phyloP scores from a whole-genome alignment of 345 rosid genomes.

The Dovyalis caffra region DNA sequence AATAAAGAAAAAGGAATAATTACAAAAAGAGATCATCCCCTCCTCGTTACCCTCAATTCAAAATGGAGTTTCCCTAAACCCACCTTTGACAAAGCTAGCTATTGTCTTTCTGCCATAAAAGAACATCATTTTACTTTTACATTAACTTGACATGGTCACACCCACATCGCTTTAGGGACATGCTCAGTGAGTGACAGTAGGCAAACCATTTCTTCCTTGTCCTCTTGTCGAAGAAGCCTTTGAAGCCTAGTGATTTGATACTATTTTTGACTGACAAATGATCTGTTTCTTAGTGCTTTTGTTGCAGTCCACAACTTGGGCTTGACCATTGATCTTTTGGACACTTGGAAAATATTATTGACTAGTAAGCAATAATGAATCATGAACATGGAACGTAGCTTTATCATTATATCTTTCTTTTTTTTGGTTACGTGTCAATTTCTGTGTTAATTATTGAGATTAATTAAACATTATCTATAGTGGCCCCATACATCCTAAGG shows the following conservation, averaged over 20 bases:
- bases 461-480: too few relatives aligned
- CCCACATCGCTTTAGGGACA: not conserved
- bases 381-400: too few relatives aligned
- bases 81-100: constrained; percentile 7
- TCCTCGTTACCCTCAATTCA: not conserved
- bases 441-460: too few relatives aligned
- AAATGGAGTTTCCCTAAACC: not conserved
- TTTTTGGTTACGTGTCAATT: too few relatives aligned
- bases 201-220: not conserved
- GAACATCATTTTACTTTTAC: not conserved
- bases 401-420: too few relatives aligned
- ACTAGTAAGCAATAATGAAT: too few relatives aligned
- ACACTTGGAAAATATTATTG: not conserved
- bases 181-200: not conserved
- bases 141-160: not conserved
- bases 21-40: not conserved
- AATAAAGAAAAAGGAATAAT: not conserved
- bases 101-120: not conserved
- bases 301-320: not conserved
- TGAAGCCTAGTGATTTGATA: not conserved
- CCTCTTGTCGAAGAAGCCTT: not conserved
- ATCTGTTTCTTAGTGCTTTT: not conserved
- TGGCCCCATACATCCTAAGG: too few relatives aligned
- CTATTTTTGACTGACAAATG: not conserved
- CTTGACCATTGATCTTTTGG: not conserved